A percentile compares a stretch with the other conserved stretches of the same genome.
phyloP scores from a whole-genome alignment of 2,329 filamentous ascomycete species.

The Decorospora gaudefroyi region DNA sequence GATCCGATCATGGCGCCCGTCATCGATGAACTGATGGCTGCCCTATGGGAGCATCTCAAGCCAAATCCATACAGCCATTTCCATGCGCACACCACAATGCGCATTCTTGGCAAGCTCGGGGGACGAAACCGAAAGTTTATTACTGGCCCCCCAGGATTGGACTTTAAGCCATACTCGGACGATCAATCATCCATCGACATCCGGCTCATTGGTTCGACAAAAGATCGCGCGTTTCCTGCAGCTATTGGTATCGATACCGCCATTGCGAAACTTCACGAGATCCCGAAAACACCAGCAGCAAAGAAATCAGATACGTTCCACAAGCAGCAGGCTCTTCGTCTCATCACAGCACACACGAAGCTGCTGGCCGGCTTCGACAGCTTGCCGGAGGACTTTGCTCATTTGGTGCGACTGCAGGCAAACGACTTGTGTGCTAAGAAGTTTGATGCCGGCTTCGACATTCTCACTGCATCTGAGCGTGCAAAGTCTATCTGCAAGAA shows the following conservation, averaged over 20 bases:
- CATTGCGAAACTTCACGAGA: constrained; percentile 83
- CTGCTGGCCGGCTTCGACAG: constrained; percentile 85
- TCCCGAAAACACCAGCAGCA: constrained; percentile 64
- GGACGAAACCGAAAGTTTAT: constrained; percentile 95
- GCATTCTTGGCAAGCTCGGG: constrained; percentile 94
- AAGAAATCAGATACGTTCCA: constrained; percentile 81
- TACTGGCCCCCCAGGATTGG: constrained; percentile 82
- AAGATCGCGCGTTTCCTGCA: constrained; percentile 84
- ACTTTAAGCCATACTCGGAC: constrained; percentile 83
- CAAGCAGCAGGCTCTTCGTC: constrained; percentile 87
- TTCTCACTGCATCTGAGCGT: constrained; percentile 75
- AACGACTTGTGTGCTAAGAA: constrained; percentile 79
- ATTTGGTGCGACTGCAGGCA: constrained; percentile 83
- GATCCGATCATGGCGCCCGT: constrained; percentile 99
- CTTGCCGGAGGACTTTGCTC: constrained; percentile 85
- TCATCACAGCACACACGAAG: constrained; percentile 88
- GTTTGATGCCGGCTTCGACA: constrained; percentile 69
- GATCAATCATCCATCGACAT: constrained; percentile 87
- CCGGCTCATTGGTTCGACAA: constrained; percentile 84
- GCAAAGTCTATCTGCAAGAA: constrained; percentile 87
- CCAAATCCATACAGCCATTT: constrained; percentile 96
- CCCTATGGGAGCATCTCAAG: constrained; percentile 91
- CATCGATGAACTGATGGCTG: constrained; percentile 98
- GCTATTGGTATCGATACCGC: constrained; percentile 86
- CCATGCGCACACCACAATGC: constrained; percentile 95